Evolutionary conservation across 1,284 basidiomycete species (phyloP).

Genomic region (Tilletia setariae): DNA sequence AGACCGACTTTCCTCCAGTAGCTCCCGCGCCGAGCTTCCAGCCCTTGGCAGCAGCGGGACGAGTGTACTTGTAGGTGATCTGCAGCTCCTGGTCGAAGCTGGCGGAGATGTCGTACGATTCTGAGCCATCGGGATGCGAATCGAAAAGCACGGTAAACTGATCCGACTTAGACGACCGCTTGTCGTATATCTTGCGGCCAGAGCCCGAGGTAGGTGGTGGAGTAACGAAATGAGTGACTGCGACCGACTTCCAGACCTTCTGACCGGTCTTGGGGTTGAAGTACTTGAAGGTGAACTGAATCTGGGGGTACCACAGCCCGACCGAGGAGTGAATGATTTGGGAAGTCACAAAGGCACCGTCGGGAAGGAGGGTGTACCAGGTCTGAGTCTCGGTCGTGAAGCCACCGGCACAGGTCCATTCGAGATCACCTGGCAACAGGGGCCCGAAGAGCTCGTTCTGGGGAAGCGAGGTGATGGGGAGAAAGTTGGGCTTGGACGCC

Average conservation of each 20-base stretch:
- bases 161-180: constrained; percentile 82
- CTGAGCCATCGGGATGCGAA: constrained; percentile 67
- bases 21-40: constrained; percentile 88
- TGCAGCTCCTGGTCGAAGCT: constrained; percentile 78
- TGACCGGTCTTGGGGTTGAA: constrained; percentile 74
- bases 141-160: constrained; percentile 69
- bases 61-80: constrained; percentile 70
- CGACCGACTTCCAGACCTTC: constrained; percentile 81
- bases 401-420: constrained; percentile 76
- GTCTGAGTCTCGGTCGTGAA: constrained; percentile 89
- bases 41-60: constrained; percentile 71
- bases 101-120: constrained; percentile 72
- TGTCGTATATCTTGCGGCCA: constrained; percentile 62
- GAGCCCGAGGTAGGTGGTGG: constrained; percentile 62
- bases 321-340: constrained; percentile 94
- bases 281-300: constrained; percentile 92
- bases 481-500: constrained; percentile 43
- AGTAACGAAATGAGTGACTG: constrained; percentile 77
- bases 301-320: constrained; percentile 94
- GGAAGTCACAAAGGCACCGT: constrained; percentile 77
- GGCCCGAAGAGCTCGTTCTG: constrained; percentile 64
- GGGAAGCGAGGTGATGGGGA: constrained; percentile 42
- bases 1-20: constrained; percentile 84
- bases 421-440: constrained; percentile 67
- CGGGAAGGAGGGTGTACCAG: constrained; percentile 79